Conservation (phyloP, 2,329 filamentous ascomycete genomes). For the Alternaria sp. region DNA sequence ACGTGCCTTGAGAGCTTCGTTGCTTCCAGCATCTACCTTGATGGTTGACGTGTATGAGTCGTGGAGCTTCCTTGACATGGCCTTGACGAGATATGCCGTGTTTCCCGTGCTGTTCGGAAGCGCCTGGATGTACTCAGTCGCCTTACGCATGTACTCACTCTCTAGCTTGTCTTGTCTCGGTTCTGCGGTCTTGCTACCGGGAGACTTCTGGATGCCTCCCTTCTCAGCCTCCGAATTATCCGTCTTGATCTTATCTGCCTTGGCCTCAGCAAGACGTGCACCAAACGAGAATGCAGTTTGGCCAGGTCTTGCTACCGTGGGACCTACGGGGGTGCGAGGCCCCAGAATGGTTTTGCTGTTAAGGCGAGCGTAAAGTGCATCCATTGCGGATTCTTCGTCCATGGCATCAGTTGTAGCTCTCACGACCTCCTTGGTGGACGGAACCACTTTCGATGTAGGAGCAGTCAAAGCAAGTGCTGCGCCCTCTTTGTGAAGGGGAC, state of each 20-base stretch:
- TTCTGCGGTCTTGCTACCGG: neutral
- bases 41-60: conserved; percentile 10
- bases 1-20: conserved; percentile 22
- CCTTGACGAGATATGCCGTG: conserved; percentile 17
- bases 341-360: neutral
- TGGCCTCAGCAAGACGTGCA: neutral
- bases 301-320: neutral
- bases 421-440: conserved; percentile 4
- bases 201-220: neutral
- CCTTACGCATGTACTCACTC: conserved; percentile 23
- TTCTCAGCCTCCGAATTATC: neutral
- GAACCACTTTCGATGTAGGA: neutral
- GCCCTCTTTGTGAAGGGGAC: conserved; percentile 1
- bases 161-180: conserved; percentile 16
- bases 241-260: neutral
- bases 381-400: conserved; percentile 16
- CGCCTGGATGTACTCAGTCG: conserved; percentile 21
- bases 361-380: conserved; percentile 29
- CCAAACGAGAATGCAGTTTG: conserved; percentile 13
- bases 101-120: conserved; percentile 11
- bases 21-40: conserved; percentile 6
- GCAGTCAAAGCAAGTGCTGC: neutral
- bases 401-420: neutral
- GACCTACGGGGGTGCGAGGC: neutral
- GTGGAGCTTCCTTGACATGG: conserved; percentile 25